Evolutionary conservation across 345 rosid genomes (phyloP).

Genomic region (Dimocarpus longan): DNA sequence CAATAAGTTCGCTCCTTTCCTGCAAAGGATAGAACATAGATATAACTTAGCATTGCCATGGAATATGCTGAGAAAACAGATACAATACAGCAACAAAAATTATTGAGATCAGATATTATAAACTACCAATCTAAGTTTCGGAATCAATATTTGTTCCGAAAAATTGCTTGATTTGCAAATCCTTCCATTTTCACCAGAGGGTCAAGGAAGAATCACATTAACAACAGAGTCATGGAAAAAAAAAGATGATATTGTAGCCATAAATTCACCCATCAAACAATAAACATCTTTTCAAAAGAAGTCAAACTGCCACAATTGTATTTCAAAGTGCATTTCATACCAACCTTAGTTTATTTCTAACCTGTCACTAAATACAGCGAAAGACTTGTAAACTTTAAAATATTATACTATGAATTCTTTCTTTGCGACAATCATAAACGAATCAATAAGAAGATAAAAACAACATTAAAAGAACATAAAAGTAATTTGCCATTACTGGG

Average conservation of each 20-base stretch:
- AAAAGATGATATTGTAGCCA: background rate
- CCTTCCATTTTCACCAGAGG: background rate
- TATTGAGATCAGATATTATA: background rate
- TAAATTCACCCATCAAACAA: slow-evolving; percentile 10
- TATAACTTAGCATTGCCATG: slow-evolving; percentile 16
- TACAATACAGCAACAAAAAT: slow-evolving; percentile 6
- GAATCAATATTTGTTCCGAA: background rate
- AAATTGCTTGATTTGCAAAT: background rate
- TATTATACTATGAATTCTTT: background rate
- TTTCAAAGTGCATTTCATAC: background rate
- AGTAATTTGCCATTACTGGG: background rate
- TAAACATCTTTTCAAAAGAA: background rate
- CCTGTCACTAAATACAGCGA: background rate
- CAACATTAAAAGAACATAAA: background rate
- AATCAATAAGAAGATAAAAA: background rate
- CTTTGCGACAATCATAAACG: background rate
- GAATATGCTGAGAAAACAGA: slow-evolving; percentile 14
- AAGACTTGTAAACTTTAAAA: background rate
- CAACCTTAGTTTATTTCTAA: background rate
- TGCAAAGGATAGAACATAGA: slow-evolving; percentile 38
- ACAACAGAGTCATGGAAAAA: background rate
- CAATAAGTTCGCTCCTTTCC: slow-evolving; percentile 60
- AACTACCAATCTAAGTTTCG: background rate
- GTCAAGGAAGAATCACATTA: background rate
- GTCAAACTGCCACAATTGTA: background rate